Conservation (phyloP, 2,329 filamentous ascomycete genomes). For the Tothia fuscella region DNA sequence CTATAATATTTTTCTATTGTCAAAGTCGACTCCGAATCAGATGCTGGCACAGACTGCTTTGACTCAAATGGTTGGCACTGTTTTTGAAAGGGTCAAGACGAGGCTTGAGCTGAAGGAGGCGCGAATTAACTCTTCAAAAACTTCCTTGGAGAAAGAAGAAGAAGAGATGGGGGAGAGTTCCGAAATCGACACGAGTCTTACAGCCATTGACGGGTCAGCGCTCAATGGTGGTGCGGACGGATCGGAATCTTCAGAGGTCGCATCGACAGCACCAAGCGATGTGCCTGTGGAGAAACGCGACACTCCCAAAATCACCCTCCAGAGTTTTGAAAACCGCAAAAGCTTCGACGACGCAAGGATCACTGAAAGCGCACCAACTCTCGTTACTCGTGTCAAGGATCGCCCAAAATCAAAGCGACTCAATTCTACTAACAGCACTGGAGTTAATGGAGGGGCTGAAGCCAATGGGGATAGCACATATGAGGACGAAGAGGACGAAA, state of each 20-base stretch:
- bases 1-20: conserved; percentile 97
- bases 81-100: conserved; percentile 87
- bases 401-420: conserved; percentile 13
- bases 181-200: conserved; percentile 17
- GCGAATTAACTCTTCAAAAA: conserved; percentile 44
- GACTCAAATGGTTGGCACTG: conserved; percentile 96
- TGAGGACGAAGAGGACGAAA: conserved; percentile 75
- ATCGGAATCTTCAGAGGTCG: conserved; percentile 25
- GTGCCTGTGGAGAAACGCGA: conserved; percentile 35
- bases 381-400: conserved; percentile 48
- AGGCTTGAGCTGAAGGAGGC: conserved; percentile 80
- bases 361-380: conserved; percentile 54
- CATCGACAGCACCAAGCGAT: conserved; percentile 30
- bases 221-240: conserved; percentile 26
- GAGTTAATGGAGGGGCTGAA: conserved; percentile 16
- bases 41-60: conserved; percentile 93
- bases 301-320: conserved; percentile 49
- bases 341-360: conserved; percentile 54
- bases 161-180: conserved; percentile 16
- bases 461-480: conserved; percentile 31
- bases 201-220: conserved; percentile 17
- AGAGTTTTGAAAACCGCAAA: conserved; percentile 57
- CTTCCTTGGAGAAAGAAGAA: conserved; percentile 19
- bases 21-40: conserved; percentile 87
- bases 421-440: conserved; percentile 5